Evolutionary conservation across 768 basidiomycete species (phyloP), one percentile per base, ranked within the genome.

Genomic region (Pleurotus pulmonarius): DNA sequence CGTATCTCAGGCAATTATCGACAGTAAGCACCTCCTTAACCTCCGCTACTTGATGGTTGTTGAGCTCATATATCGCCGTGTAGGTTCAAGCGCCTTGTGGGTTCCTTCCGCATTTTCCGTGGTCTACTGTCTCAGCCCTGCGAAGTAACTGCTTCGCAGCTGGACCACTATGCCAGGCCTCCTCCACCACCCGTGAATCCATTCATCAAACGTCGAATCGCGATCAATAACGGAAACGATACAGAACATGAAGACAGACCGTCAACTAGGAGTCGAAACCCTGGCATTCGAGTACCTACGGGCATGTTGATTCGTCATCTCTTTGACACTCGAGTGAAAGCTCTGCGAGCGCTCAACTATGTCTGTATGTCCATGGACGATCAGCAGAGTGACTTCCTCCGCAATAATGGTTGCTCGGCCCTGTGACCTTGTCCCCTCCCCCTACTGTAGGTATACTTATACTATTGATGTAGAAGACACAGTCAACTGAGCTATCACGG

Each of bases 151-250:
- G 4, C 56, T 3, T 56, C 55, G n/a, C 61, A 67, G 49, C 20
- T 80, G n/a, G 62, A 61, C 20, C 60, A 59, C 1, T 80, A 80
- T 59, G 68, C 66, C 37, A 63, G 61, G 9, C 75, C 73, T 18
- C 77, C 77, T 0, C 65, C 67, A 4, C 78, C 79, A 0, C 72
- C 74, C 1, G 64, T 64, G 18, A 83, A 78, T 63, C 66, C 67
- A 0, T 80, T 72, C 59, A 72, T 82, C 64, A 75, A 47, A 20
- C 56, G 49, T 24, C 49, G 56, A 12, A 7, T 6, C 5, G 34
- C 3, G 1, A 15, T 20, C 52, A 7, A 16, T 22, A 13, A 26
- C 18, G 38, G 18, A 8, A n/a, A 26, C 18, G 26, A n/a, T 18
- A 4, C 16, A 20, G 25, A 8, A 18, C 18, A 16, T 24, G 41